A percentile compares a stretch with the other conserved stretches of the same genome.
Evolutionary conservation across 305 asterid genomes (phyloP).

Genomic region (Plantago rigida): DNA sequence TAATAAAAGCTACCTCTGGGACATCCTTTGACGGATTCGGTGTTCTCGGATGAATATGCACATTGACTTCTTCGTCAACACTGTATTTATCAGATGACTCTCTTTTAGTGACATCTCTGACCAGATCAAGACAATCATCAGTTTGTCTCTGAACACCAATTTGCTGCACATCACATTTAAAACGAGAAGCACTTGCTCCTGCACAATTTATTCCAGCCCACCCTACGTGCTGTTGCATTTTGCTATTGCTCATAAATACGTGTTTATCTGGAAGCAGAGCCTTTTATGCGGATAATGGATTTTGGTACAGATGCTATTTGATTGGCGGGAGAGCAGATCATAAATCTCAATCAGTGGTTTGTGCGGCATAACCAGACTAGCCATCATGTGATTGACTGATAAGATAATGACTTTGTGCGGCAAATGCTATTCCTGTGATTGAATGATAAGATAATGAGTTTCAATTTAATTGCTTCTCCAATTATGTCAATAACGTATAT

Average conservation of each 20-base stretch:
- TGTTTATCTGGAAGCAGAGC: slow-evolving; percentile 24
- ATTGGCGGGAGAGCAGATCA: slow-evolving; percentile 32
- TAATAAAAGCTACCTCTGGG: slow-evolving; percentile 40
- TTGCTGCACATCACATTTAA: slow-evolving; percentile 35
- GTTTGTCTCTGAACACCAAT: slow-evolving; percentile 23
- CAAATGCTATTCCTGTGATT: slow-evolving; percentile 20
- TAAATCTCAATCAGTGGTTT: slow-evolving; percentile 38
- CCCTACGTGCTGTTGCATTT: slow-evolving; percentile 23
- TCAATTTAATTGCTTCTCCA: slow-evolving; percentile 14
- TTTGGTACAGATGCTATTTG: slow-evolving; percentile 27
- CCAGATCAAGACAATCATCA: slow-evolving; percentile 36
- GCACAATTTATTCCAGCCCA: slow-evolving; percentile 27
- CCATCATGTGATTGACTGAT: slow-evolving; percentile 34
- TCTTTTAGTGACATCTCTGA: slow-evolving; percentile 27
- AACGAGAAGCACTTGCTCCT: slow-evolving; percentile 25
- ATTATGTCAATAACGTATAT: slow-evolving; percentile 13
- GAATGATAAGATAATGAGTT: slow-evolving; percentile 11
- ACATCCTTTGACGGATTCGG: slow-evolving; percentile 31
- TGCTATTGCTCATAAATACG: slow-evolving; percentile 24
- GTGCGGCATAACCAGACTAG: slow-evolving; percentile 35
- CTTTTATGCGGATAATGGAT: slow-evolving; percentile 23
- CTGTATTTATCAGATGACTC: slow-evolving; percentile 26
- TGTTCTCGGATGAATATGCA: slow-evolving; percentile 27
- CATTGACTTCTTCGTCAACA: slow-evolving; percentile 28
- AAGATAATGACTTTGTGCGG: not conserved